Evolutionary conservation across 306 rosid species (phyloP).

Genomic region (Mucuna pruriens): DNA sequence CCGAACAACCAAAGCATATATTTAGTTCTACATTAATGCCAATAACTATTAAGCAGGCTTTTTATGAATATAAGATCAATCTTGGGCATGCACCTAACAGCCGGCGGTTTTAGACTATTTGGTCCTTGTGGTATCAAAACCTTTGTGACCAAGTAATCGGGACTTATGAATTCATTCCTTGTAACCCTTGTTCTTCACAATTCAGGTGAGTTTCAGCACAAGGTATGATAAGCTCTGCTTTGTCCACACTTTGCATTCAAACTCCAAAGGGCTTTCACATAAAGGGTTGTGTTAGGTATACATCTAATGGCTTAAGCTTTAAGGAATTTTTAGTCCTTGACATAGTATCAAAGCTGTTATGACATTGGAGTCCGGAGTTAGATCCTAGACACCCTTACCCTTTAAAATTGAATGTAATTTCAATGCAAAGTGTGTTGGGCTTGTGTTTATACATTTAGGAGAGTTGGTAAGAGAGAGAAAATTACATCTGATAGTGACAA

Average conservation of each 20-base stretch:
- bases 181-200: constrained; percentile 4
- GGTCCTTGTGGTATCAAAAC: background rate
- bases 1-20: constrained; percentile 14
- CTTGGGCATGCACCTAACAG: background rate
- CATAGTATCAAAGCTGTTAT: background rate
- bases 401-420: background rate
- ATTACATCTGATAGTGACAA: background rate
- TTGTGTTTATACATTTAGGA: background rate
- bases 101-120: background rate
- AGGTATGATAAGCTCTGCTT: background rate
- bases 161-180: constrained; percentile 1
- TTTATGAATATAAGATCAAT: background rate
- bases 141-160: background rate
- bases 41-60: background rate
- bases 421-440: background rate
- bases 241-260: background rate
- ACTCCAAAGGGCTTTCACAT: background rate
- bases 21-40: background rate
- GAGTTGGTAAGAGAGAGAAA: background rate
- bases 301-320: background rate
- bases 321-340: background rate
- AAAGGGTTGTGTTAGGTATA: background rate
- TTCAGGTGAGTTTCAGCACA: background rate
- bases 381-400: background rate
- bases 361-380: background rate